Evolutionary conservation across 2,329 filamentous ascomycete genomes (phyloP).

Genomic region (Verticillium dahliae): DNA sequence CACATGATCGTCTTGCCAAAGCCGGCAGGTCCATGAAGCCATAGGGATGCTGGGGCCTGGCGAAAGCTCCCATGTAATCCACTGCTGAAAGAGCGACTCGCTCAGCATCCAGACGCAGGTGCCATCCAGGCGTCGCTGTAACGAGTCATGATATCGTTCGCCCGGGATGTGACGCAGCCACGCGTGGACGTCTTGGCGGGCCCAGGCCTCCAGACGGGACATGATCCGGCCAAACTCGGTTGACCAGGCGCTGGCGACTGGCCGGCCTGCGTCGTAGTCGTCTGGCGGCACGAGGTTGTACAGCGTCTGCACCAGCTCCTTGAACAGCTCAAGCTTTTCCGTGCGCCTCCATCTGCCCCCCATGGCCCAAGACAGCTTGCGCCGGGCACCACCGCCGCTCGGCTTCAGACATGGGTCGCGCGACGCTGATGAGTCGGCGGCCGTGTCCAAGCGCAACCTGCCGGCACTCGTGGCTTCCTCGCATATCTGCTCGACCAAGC

Average conservation of each 20-base stretch:
- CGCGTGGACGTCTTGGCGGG: slow-evolving; percentile 6
- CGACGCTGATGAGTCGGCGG: too few species aligned
- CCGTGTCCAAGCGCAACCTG: too few species aligned
- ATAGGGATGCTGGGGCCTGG: slow-evolving; percentile 14
- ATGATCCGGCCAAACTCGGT: not conserved
- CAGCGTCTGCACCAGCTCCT: slow-evolving; percentile 4
- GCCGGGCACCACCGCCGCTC: not conserved
- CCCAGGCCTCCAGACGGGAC: too few species aligned
- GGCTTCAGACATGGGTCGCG: too few species aligned
- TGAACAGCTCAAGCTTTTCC: slow-evolving; percentile 5
- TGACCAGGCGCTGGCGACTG: not conserved
- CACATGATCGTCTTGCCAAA: slow-evolving; percentile 27
- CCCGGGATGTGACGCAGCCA: slow-evolving; percentile 9
- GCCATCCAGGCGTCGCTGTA: slow-evolving; percentile 11
- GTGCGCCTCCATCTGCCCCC: slow-evolving; percentile 6
- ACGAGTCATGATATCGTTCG: slow-evolving; percentile 13
- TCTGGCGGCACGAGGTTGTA: slow-evolving; percentile 6
- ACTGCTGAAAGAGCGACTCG: slow-evolving; percentile 8
- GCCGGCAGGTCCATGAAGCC: slow-evolving; percentile 22
- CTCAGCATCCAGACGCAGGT: slow-evolving; percentile 22
- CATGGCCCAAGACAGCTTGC: slow-evolving; percentile 8
- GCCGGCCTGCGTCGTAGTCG: too few species aligned
- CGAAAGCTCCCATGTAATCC: slow-evolving; percentile 10
- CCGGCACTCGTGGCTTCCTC: not conserved
- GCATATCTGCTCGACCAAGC: slow-evolving; percentile 2